Conservation (phyloP, 345 rosid genomes). For the Capsella bursapastoris region DNA sequence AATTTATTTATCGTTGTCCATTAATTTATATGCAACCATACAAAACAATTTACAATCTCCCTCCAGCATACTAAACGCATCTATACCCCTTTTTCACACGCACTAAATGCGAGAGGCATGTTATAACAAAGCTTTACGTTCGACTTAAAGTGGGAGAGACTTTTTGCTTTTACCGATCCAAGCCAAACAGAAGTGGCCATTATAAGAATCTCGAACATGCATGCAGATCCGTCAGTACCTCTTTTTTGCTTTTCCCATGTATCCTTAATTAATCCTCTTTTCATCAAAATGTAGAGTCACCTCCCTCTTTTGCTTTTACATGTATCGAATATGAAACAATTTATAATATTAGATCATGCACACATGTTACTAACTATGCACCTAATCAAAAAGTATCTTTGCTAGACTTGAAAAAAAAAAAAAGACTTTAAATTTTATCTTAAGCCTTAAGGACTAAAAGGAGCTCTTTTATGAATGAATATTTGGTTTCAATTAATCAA, state of each 20-base stretch:
- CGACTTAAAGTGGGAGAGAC: not conserved
- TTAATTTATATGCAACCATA: not conserved
- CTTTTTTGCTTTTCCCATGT: too few relatives aligned
- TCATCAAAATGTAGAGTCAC: not conserved
- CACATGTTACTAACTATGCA: not conserved
- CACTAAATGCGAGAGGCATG: not conserved
- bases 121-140: not conserved
- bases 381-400: not conserved
- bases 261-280: too few relatives aligned
- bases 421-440: not conserved
- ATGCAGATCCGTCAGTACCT: not conserved
- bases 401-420: not conserved
- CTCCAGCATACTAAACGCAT: not conserved
- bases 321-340: not conserved
- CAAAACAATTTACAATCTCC: not conserved
- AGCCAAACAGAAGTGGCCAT: not conserved
- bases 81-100: not conserved
- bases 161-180: not conserved
- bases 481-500: not conserved
- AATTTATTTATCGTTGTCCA: not conserved
- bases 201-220: not conserved
- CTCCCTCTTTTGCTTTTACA: not conserved
- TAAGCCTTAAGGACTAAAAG: not conserved
- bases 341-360: not conserved
- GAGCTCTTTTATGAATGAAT: not conserved